Conservation (phyloP, 306 rosid genomes). For the Herpetospermum pedunculosum region DNA sequence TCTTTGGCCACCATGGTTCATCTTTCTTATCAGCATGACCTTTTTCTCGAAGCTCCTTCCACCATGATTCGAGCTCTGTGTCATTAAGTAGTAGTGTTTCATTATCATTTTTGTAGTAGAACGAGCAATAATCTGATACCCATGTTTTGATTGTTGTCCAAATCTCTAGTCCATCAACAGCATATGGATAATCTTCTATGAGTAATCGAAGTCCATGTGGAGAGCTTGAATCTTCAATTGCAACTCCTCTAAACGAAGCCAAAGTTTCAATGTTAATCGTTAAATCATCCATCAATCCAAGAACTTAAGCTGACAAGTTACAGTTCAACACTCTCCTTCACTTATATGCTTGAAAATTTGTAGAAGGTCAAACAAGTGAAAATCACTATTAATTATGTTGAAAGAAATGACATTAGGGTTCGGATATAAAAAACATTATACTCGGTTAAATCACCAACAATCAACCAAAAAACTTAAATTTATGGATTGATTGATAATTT, state of each 20-base stretch:
- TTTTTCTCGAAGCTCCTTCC: slow-evolving; percentile 40
- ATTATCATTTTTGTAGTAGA: slow-evolving; percentile 36
- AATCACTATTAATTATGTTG: too few species aligned
- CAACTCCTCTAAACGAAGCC: slow-evolving; percentile 27
- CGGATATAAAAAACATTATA: too few species aligned
- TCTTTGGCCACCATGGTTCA: slow-evolving; percentile 52
- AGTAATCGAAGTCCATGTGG: slow-evolving; percentile 29
- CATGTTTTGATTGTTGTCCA: slow-evolving; percentile 49
- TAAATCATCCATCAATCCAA: too few species aligned
- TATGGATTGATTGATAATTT: too few species aligned
- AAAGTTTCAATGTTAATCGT: background rate
- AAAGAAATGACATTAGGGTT: too few species aligned
- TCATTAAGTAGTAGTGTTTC: slow-evolving; percentile 19
- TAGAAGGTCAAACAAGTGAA: too few species aligned
- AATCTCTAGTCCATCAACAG: slow-evolving; percentile 52
- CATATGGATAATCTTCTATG: slow-evolving; percentile 53
- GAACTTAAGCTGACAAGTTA: too few species aligned
- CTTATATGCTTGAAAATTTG: too few species aligned
- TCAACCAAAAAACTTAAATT: too few species aligned
- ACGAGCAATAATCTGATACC: slow-evolving; percentile 41
- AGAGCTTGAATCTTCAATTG: slow-evolving; percentile 21
- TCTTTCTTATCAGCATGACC: slow-evolving; percentile 54
- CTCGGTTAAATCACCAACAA: too few species aligned
- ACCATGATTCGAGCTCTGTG: slow-evolving; percentile 42
- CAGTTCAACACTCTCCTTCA: too few species aligned